These are phyloP conservation scores for Debaryomyces fabryi DNA, from an alignment of 1,139 yeast species.

Conservation along the genomic window DNA sequence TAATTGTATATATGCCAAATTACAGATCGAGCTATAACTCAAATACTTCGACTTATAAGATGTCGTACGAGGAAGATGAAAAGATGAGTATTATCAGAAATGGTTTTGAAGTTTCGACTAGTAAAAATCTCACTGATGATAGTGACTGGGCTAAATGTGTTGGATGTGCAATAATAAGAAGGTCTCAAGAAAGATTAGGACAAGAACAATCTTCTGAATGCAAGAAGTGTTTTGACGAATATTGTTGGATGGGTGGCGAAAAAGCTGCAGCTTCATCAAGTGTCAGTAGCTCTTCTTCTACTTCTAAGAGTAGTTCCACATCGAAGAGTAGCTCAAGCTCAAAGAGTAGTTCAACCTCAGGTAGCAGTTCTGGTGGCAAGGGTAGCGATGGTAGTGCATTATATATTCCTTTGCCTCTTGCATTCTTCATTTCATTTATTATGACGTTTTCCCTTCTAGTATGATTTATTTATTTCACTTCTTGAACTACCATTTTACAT, in stretches of 20 bases:
- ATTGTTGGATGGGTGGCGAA: slow-evolving; percentile 43
- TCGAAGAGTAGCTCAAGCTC: slow-evolving; percentile 4
- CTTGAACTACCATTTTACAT: background rate
- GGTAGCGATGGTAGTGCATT: background rate
- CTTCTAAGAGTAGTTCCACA: slow-evolving; percentile 1
- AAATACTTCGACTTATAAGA: slow-evolving; percentile 43
- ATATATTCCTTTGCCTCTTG: background rate
- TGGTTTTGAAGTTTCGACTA: slow-evolving; percentile 43
- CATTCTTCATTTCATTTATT: background rate
- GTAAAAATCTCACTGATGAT: slow-evolving; percentile 40
- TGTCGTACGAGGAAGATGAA: slow-evolving; percentile 42
- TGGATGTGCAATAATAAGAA: slow-evolving; percentile 49
- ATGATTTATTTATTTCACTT: background rate
- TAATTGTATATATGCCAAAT: slow-evolving; percentile 45
- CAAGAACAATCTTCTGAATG: slow-evolving; percentile 44
- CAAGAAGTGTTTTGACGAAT: slow-evolving; percentile 37
- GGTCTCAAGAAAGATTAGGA: slow-evolving; percentile 45
- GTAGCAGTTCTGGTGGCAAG: slow-evolving; percentile 1
- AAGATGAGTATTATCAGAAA: slow-evolving; percentile 34
- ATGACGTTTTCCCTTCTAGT: background rate
- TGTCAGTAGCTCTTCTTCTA: slow-evolving; percentile 1
- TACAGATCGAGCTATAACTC: slow-evolving; percentile 31
- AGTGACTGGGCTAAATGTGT: slow-evolving; percentile 45
- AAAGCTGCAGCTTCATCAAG: slow-evolving; percentile 22
- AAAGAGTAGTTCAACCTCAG: background rate